Evolutionary conservation across 192 early-diverging fungal genomes (phyloP).

Genomic region (Umbelopsis vinacea): DNA sequence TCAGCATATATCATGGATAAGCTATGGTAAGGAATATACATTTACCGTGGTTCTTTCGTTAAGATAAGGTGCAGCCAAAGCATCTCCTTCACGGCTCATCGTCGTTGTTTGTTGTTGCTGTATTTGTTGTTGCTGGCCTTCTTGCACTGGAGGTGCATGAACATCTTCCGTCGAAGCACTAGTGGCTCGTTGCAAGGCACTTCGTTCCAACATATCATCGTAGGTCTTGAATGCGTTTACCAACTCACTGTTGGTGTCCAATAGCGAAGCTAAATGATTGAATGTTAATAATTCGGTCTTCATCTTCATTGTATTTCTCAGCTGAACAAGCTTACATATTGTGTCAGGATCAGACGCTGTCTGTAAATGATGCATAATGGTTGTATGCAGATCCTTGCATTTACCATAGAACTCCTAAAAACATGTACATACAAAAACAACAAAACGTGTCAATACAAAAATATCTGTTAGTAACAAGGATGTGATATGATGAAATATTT

Average conservation of each 20-base stretch:
- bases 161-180: slow-evolving; percentile 43
- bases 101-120: slow-evolving; percentile 11
- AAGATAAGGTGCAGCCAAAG: neutral
- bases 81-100: neutral
- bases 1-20: neutral
- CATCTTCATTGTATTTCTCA: neutral
- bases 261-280: slow-evolving; percentile 44
- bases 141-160: slow-evolving; percentile 6
- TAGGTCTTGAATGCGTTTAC: slow-evolving; percentile 58
- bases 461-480: neutral
- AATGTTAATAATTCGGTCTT: neutral
- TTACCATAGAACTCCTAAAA: slow-evolving; percentile 60
- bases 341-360: slow-evolving; percentile 36
- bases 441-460: neutral
- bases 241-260: slow-evolving; percentile 55
- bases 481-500: neutral
- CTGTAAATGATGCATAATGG: slow-evolving; percentile 44
- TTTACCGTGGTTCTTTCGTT: neutral
- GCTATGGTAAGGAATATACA: neutral
- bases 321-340: slow-evolving; percentile 45
- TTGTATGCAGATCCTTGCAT: slow-evolving; percentile 46
- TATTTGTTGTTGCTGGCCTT: neutral
- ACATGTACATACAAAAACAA: too few relatives aligned
- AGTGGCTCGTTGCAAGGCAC: slow-evolving; percentile 44
- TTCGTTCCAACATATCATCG: slow-evolving; percentile 60